Evolutionary conservation across 1,284 basidiomycete species (phyloP).

Genomic region (Ustilago loliicola): DNA sequence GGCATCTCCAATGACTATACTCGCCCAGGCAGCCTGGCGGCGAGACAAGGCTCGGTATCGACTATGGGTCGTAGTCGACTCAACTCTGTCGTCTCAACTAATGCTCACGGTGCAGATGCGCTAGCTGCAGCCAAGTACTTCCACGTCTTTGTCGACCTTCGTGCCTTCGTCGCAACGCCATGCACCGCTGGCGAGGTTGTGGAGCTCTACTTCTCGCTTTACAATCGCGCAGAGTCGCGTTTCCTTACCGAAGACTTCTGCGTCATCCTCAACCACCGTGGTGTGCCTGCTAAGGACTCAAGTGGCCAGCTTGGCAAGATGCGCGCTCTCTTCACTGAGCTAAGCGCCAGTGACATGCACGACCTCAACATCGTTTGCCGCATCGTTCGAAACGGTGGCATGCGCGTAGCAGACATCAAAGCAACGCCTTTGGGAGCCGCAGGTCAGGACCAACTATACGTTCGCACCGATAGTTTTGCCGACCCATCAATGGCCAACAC

Average conservation of each 20-base stretch:
- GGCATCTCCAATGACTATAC: constrained; percentile 36
- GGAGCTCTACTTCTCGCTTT: constrained; percentile 94
- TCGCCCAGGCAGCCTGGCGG: constrained; percentile 12
- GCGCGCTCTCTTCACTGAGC: constrained; percentile 81
- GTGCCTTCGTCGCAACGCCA: constrained; percentile 89
- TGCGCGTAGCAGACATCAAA: constrained; percentile 77
- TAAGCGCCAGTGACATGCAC: constrained; percentile 85
- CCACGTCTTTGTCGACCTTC: constrained; percentile 88
- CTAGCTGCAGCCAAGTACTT: constrained; percentile 55
- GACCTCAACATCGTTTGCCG: constrained; percentile 75
- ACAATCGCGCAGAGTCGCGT: constrained; percentile 82
- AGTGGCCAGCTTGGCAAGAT: constrained; percentile 52
- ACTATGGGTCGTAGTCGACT: constrained; percentile 13
- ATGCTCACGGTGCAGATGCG: constrained; percentile 8
- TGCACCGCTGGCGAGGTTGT: constrained; percentile 90
- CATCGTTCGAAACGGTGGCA: constrained; percentile 87
- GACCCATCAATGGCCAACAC: constrained; percentile 47
- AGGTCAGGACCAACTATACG: constrained; percentile 39
- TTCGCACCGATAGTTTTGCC: constrained; percentile 30
- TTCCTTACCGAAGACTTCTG: constrained; percentile 97
- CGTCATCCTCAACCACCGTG: constrained; percentile 89
- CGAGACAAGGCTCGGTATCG: constrained; percentile 21
- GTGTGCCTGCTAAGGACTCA: constrained; percentile 81
- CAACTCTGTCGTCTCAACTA: constrained; percentile 15
- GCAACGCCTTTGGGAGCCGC: constrained; percentile 65